Base-by-base conservation (phyloP, 2,329 filamentous ascomycete species). In the Trichoderma semiorbis region DNA sequence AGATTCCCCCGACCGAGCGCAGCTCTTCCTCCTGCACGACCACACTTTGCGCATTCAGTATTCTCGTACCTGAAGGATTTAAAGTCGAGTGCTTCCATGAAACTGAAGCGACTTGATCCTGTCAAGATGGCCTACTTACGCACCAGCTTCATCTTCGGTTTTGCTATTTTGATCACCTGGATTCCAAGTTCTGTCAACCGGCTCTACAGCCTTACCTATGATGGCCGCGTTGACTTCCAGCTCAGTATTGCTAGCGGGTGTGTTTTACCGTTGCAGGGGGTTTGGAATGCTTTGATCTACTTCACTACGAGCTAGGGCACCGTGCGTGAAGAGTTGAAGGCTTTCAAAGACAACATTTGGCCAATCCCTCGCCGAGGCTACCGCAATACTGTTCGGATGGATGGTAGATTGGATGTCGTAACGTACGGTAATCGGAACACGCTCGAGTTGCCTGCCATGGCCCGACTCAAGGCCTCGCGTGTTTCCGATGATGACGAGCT, bases 201-300 rank as follows among this genome's bases (percentile, higher is more conserved):
- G 16, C 85, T 94, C 6, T 92, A 93, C 79, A 88, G 89, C 69
- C 83, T 94, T 53, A 82, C 88, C 3, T 83, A 89, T 72, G 58
- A 77, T 7, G 77, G 84, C 12, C 76, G 82, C 30, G 83, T 86
- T 72, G 87, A 84, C 75, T 95, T 90, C 77, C 85, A 84, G 2
- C 85, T 95, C 55, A 92, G 92, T 77, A 85, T 93, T 47, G 87
- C 89, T 1, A 91, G 91, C 28, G 90, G 90, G 2, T 85, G 92
- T 14, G 92, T 95, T 0, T 83, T 95, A 4, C 92, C 93, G 0
- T 84, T 94, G 0, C 93, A 95, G 78, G 93, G 93, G 0, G 88
- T 94, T 63, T 95, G 92, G 92, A 95, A 95, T 77, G 87, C 90
- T 39, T 81, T 93, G 63, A 93, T 95, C 65, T 95, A 93, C 79